phyloP scores from a whole-genome alignment of 1,139 yeast species.

The Geotrichum bryndzae region DNA sequence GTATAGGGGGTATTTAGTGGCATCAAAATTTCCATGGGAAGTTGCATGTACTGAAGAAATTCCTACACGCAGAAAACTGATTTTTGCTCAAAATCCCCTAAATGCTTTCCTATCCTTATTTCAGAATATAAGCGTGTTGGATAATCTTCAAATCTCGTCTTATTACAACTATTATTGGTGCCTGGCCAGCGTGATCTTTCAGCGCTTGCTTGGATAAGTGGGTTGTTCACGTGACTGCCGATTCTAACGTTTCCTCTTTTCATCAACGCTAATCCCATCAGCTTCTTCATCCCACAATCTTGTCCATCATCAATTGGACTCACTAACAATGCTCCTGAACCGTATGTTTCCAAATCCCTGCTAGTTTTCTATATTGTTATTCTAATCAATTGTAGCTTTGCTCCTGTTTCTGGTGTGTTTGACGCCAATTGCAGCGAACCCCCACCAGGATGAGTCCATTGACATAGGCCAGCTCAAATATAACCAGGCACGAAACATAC shows the following conservation, averaged over 20 bases:
- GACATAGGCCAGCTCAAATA: slow-evolving; percentile 1
- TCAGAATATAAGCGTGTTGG: no score
- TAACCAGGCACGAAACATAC: slow-evolving; percentile 8
- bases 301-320: not conserved
- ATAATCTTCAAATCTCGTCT: no score
- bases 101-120: no score
- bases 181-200: no score
- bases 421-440: not conserved
- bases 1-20: no score
- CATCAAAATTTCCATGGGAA: no score
- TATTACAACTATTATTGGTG: no score
- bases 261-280: not conserved
- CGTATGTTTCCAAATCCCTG: not conserved
- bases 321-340: not conserved
- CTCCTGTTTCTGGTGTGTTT: not conserved
- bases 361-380: not conserved
- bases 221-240: not conserved
- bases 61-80: no score
- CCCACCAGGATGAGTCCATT: not conserved
- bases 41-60: no score
- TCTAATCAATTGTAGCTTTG: not conserved
- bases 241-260: not conserved
- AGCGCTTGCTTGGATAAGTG: not conserved
- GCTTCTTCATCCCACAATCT: not conserved
- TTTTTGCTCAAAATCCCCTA: no score